Percentiles rank a stretch among this genome's conserved stretches.
Evolutionary conservation across 805 yeast species (phyloP).

Genomic region (Zygotorulaspora florentina): DNA sequence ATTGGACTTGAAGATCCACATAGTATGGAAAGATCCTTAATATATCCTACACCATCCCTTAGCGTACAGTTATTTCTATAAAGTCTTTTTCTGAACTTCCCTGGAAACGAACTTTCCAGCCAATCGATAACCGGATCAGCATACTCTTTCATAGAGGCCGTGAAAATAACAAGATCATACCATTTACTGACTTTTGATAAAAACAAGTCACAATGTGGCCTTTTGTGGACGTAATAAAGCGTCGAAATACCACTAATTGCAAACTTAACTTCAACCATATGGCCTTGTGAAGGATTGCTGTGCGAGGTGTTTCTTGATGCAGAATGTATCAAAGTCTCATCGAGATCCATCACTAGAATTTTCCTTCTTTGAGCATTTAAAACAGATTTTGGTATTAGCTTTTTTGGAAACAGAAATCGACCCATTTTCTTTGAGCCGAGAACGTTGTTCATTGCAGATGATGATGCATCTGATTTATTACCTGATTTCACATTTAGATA

Average conservation of each 20-base stretch:
- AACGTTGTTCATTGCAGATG: slow-evolving; percentile 3
- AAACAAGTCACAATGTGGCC: slow-evolving; percentile 89
- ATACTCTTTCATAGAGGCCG: slow-evolving; percentile 91
- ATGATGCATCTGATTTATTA: slow-evolving; percentile 9
- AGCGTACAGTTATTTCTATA: slow-evolving; percentile 79
- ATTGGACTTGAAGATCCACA: slow-evolving; percentile 26
- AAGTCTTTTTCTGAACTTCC: slow-evolving; percentile 52
- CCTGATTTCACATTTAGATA: slow-evolving; percentile 8
- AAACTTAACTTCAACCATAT: slow-evolving; percentile 78
- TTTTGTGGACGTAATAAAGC: slow-evolving; percentile 81
- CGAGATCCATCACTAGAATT: slow-evolving; percentile 82
- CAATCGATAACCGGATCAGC: slow-evolving; percentile 97
- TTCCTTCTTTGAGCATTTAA: slow-evolving; percentile 37
- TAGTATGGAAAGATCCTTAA: slow-evolving; percentile 55
- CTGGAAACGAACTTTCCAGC: slow-evolving; percentile 60
- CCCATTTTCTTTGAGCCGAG: slow-evolving; percentile 38
- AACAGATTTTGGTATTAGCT: slow-evolving; percentile 38
- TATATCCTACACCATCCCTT: slow-evolving; percentile 77
- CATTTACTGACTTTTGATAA: slow-evolving; percentile 72
- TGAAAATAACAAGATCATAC: slow-evolving; percentile 87
- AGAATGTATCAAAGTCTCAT: slow-evolving; percentile 92
- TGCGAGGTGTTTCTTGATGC: slow-evolving; percentile 53
- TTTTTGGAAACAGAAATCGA: slow-evolving; percentile 41
- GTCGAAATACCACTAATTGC: slow-evolving; percentile 60
- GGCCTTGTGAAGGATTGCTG: slow-evolving; percentile 39